Evolutionary conservation across 371 early-diverging fungal genomes (phyloP).

Genomic region (Mortierella sp.): DNA sequence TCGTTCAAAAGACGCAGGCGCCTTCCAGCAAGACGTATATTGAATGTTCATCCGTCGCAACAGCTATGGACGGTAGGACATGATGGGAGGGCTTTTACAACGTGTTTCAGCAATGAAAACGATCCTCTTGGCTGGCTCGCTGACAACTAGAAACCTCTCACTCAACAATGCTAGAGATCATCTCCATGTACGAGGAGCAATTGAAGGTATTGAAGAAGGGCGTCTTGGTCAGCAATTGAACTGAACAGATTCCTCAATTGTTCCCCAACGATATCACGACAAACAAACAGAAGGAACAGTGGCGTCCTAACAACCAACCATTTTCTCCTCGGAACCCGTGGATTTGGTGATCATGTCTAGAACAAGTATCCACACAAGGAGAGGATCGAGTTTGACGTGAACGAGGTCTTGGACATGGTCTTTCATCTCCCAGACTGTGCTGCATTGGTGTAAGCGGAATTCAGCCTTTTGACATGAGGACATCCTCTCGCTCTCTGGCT

Average conservation of each 20-base stretch:
- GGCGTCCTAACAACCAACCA: background rate
- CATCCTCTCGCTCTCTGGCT: too few relatives aligned
- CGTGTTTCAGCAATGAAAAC: background rate
- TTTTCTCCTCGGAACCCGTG: background rate
- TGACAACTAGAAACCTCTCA: too few relatives aligned
- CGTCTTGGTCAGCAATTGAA: too few relatives aligned
- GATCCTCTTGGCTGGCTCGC: background rate
- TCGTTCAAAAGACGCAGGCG: conserved; percentile 40
- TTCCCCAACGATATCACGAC: background rate
- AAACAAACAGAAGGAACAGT: background rate
- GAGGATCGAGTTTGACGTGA: conserved; percentile 51
- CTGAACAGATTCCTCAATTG: too few relatives aligned
- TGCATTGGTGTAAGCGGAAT: conserved; percentile 36
- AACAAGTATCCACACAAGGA: conserved; percentile 50
- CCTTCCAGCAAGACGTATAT: conserved; percentile 50
- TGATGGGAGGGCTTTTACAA: background rate
- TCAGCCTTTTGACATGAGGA: too few relatives aligned
- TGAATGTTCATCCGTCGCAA: conserved; percentile 44
- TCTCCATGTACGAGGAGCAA: conserved; percentile 46
- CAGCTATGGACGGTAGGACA: conserved; percentile 49
- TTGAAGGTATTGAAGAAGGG: conserved; percentile 31
- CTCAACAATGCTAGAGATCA: conserved; percentile 27
- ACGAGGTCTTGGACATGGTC: conserved; percentile 51
- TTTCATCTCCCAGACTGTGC: conserved; percentile 51
- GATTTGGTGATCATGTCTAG: conserved; percentile 10